Evolutionary conservation across 768 basidiomycete species (phyloP).

Genomic region (Rhizopogon vesiculosus): DNA sequence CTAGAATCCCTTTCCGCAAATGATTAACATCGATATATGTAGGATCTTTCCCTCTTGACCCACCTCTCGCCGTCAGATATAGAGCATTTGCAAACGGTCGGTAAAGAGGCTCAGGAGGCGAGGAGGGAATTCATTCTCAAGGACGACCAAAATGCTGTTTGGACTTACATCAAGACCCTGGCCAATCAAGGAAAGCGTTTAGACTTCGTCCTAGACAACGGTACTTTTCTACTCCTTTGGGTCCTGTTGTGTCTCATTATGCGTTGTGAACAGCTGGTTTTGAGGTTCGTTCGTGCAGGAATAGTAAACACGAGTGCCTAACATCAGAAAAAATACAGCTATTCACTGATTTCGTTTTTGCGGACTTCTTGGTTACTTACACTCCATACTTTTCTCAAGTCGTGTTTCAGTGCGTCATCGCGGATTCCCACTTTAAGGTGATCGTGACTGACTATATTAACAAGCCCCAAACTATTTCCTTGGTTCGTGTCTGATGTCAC

Average conservation of each 20-base stretch:
- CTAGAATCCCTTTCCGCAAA: not conserved
- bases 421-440: not conserved
- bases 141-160: conserved; percentile 74
- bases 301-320: not conserved
- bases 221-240: conserved; percentile 31
- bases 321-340: conserved; percentile 42
- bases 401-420: conserved; percentile 78
- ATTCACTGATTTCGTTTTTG: conserved; percentile 90
- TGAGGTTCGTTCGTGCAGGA: conserved; percentile 48
- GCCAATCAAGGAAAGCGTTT: conserved; percentile 40
- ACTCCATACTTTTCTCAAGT: conserved; percentile 80
- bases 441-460: conserved; percentile 8
- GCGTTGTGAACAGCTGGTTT: conserved; percentile 64
- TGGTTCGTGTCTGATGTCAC: conserved; percentile 98
- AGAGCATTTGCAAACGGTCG: conserved; percentile 75
- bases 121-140: conserved; percentile 77
- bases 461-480: conserved; percentile 87
- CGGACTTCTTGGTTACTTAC: conserved; percentile 87
- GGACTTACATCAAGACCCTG: conserved; percentile 63
- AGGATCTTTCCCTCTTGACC: conserved; percentile 90
- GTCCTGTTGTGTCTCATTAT: not conserved
- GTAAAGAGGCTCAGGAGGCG: conserved; percentile 72
- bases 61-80: conserved; percentile 83
- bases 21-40: conserved; percentile 2
- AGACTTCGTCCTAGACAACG: conserved; percentile 91